Percentiles rank a stretch among this genome's conserved stretches.
Conservation (phyloP, 176 grass and related monocot species). For the Musa itinerans region DNA sequence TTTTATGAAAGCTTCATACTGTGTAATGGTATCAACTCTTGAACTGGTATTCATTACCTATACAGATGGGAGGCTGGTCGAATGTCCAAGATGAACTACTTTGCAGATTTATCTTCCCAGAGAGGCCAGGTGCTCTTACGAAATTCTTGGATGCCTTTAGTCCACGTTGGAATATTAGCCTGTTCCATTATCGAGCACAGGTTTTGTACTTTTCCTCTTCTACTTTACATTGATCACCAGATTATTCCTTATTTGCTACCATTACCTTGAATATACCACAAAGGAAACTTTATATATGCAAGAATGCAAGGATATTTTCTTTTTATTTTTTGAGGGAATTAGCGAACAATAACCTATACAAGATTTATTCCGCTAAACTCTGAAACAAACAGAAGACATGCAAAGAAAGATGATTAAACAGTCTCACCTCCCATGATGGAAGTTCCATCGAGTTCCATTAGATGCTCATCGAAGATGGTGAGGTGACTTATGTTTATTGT, state of each 20-base stretch:
- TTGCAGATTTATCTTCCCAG: conserved; percentile 95
- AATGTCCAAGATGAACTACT: conserved; percentile 68
- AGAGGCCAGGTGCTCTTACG: conserved; percentile 81
- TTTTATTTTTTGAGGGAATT: too few relatives aligned
- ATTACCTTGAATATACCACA: too few relatives aligned
- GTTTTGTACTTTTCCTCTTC: conserved; percentile 24
- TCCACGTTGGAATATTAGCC: conserved; percentile 93
- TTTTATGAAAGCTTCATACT: background rate
- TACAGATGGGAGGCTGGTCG: conserved; percentile 89
- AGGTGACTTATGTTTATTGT: background rate
- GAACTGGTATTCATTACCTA: background rate
- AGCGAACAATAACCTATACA: too few relatives aligned
- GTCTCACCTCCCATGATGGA: background rate
- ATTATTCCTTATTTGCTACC: too few relatives aligned
- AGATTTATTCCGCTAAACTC: too few relatives aligned
- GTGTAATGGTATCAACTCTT: background rate
- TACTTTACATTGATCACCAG: too few relatives aligned
- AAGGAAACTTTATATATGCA: too few relatives aligned
- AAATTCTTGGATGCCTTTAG: conserved; percentile 77
- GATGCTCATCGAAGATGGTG: too few relatives aligned
- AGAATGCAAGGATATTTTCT: too few relatives aligned
- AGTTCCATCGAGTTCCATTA: background rate
- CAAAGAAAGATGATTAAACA: background rate
- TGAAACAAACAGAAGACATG: background rate
- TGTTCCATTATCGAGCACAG: conserved; percentile 91